Evolutionary conservation across 140 eudicot species (phyloP).

Genomic region (Cichorium intybus): DNA sequence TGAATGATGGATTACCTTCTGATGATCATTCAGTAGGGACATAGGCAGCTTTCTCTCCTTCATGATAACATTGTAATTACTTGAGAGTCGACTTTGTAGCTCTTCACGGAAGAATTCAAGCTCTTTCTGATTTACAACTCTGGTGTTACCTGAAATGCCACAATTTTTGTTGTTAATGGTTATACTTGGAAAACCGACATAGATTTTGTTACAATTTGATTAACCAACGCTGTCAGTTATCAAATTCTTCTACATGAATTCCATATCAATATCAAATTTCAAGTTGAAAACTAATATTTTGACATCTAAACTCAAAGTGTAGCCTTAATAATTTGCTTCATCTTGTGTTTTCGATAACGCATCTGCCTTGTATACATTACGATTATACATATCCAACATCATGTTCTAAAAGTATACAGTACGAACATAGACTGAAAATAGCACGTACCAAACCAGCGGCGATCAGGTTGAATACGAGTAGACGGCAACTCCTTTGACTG

Average conservation of each 20-base stretch:
- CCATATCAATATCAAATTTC: background rate
- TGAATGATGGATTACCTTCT: conserved; percentile 48
- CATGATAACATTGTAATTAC: conserved; percentile 67
- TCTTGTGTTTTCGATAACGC: background rate
- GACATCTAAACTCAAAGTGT: background rate
- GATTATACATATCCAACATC: background rate
- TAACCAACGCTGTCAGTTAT: background rate
- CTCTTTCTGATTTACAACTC: conserved; percentile 77
- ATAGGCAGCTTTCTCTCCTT: conserved; percentile 85
- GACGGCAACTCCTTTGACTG: conserved; percentile 77
- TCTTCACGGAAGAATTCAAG: conserved; percentile 90
- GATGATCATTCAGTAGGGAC: conserved; percentile 87
- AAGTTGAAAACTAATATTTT: background rate
- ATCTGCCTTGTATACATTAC: background rate
- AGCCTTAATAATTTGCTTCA: background rate
- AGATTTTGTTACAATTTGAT: too few relatives aligned
- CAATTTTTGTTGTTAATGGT: too few relatives aligned
- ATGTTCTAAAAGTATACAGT: background rate
- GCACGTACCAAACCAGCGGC: conserved; percentile 78
- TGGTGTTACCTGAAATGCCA: conserved; percentile 62
- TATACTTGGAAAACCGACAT: background rate
- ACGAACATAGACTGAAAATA: background rate
- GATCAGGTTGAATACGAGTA: conserved; percentile 86
- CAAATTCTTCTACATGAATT: background rate
- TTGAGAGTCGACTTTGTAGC: conserved; percentile 60